Evolutionary conservation across 257 asterid species (phyloP).

Genomic region (Solanum stenotomum): DNA sequence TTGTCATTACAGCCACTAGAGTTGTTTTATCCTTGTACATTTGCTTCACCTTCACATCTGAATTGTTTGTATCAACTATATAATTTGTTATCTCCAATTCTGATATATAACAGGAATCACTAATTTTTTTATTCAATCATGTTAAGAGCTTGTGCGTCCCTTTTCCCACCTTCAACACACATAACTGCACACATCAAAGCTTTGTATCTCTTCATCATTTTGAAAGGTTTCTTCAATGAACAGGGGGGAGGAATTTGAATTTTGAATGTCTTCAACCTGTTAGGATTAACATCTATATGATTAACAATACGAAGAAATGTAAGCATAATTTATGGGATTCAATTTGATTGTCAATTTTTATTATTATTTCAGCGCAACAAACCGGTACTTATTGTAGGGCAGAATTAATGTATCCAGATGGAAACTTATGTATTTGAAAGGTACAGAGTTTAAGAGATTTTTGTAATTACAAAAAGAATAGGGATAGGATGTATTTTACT

Average conservation of each 20-base stretch:
- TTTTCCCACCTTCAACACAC: not conserved
- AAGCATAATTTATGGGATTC: not conserved
- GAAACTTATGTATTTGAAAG: too few relatives aligned
- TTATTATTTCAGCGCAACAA: too few relatives aligned
- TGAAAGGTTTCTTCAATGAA: too few relatives aligned
- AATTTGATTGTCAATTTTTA: not conserved
- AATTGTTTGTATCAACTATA: not conserved
- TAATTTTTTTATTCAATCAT: too few relatives aligned
- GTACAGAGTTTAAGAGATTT: not conserved
- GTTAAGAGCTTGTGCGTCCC: not conserved
- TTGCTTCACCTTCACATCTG: not conserved
- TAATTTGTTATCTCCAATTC: not conserved
- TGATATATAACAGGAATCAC: not conserved
- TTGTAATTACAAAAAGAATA: too few relatives aligned
- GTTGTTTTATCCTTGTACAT: not conserved
- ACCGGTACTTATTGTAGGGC: not conserved
- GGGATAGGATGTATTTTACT: not conserved
- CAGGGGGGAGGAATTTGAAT: not conserved
- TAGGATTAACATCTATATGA: not conserved
- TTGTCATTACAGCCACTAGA: not conserved
- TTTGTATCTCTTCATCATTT: not conserved
- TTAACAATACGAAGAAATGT: not conserved
- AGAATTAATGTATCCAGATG: not conserved
- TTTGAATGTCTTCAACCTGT: not conserved
- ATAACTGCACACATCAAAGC: not conserved